These are phyloP conservation scores for Scenedesmus sp. DNA, from an alignment of 163 green algal species.

Conservation along the genomic window DNA sequence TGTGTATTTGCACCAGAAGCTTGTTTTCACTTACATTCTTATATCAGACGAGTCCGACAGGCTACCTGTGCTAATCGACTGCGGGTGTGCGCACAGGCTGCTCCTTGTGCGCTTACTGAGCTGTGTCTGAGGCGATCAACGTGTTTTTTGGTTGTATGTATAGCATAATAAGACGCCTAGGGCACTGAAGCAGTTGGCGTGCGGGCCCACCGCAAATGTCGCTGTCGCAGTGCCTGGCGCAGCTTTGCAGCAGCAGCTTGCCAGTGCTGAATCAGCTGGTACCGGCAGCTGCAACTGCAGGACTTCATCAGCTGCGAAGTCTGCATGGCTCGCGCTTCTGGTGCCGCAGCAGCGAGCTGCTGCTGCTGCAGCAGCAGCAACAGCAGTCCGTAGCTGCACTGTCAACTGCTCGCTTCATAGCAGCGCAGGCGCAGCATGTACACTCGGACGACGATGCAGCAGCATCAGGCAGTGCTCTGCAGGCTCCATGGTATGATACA, in stretches of 20 bases:
- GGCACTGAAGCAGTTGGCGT: not conserved
- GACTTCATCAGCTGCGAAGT: not conserved
- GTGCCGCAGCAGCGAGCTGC: constrained; percentile 20
- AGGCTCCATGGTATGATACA: not conserved
- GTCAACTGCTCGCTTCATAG: constrained; percentile 3
- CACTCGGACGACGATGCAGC: not conserved
- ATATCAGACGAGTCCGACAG: not conserved
- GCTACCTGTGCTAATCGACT: not conserved
- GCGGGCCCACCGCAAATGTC: not conserved
- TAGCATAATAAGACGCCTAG: not conserved
- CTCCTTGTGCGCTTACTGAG: not conserved
- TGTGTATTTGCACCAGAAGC: not conserved
- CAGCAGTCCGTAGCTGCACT: not conserved
- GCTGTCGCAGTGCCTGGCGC: constrained; percentile 14
- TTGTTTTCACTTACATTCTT: not conserved
- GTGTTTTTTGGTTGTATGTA: not conserved
- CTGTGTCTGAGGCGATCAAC: too few species aligned
- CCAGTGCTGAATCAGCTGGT: not conserved
- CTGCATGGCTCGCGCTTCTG: constrained; percentile 38
- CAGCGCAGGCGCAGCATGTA: not conserved
- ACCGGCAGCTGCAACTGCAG: constrained; percentile 23
- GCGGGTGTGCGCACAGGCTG: not conserved
- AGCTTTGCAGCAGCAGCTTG: constrained; percentile 3
- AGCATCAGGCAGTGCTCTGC: not conserved
- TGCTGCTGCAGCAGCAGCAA: not conserved